Conservation (phyloP, 768 basidiomycete genomes). For the Russula brevipes region DNA sequence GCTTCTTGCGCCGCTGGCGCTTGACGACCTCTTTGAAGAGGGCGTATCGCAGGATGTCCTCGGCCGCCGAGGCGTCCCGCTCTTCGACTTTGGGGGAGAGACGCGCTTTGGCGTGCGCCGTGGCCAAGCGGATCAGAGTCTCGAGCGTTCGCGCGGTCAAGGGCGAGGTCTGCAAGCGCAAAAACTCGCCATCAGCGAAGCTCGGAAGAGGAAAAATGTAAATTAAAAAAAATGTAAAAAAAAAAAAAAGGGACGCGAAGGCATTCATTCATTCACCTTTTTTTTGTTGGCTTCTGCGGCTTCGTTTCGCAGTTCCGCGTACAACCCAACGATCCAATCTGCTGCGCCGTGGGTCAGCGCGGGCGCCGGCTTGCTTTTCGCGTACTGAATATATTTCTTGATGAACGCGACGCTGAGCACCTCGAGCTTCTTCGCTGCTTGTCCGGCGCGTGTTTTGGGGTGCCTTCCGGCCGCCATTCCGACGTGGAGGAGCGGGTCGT, state of each 20-base stretch:
- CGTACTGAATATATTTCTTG: conserved; percentile 98
- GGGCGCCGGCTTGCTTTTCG: conserved; percentile 83
- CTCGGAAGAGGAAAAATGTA: not conserved
- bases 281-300: conserved; percentile 86
- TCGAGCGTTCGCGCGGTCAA: conserved; percentile 97
- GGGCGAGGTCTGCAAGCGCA: conserved; percentile 72
- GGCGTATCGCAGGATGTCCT: conserved; percentile 94
- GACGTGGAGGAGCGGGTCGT: conserved; percentile 89
- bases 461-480: conserved; percentile 52
- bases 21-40: conserved; percentile 96
- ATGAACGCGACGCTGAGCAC: conserved; percentile 90
- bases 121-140: conserved; percentile 95
- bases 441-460: conserved; percentile 44
- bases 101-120: conserved; percentile 95
- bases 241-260: too few relatives aligned
- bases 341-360: conserved; percentile 89
- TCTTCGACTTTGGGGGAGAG: conserved; percentile 81
- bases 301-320: conserved; percentile 87
- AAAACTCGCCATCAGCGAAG: conserved; percentile 6
- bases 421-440: conserved; percentile 64
- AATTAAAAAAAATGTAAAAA: too few relatives aligned
- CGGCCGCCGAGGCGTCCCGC: conserved; percentile 82
- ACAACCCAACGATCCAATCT: conserved; percentile 89
- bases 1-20: conserved; percentile 73
- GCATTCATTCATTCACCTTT: conserved; percentile 45